These are phyloP conservation scores for Cercospora sp. DNA, from an alignment of 2,329 filamentous ascomycete species.

Conservation along the genomic window DNA sequence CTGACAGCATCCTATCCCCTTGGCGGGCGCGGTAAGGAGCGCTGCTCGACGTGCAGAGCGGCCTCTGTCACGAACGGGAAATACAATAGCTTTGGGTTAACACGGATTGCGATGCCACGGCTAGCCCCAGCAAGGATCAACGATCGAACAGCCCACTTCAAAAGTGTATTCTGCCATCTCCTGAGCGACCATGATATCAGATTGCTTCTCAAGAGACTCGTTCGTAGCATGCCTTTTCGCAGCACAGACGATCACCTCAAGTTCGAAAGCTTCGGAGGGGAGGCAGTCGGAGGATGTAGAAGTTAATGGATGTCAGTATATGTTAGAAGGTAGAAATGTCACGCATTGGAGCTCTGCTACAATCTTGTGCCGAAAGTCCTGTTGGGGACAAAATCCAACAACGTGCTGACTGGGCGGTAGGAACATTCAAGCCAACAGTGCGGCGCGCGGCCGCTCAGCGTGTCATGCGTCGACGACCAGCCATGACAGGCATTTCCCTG, in stretches of 20 bases:
- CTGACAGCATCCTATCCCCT: background rate
- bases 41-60: background rate
- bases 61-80: background rate
- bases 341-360: background rate
- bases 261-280: background rate
- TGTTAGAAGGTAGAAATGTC: background rate
- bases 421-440: background rate
- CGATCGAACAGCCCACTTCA: background rate
- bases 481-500: background rate
- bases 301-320: background rate
- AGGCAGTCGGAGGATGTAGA: background rate
- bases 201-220: background rate
- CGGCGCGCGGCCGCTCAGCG: background rate
- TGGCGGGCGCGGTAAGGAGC: background rate
- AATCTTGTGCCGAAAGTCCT: background rate
- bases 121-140: background rate
- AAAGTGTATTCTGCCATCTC: background rate
- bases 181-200: background rate
- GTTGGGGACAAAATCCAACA: background rate
- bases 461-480: background rate
- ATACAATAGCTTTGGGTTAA: background rate
- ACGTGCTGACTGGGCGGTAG: no score
- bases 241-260: background rate
- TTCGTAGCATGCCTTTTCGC: background rate
- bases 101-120: background rate